Base-by-base conservation (phyloP, 805 yeast species). In the Hanseniaspora valbyensis region DNA sequence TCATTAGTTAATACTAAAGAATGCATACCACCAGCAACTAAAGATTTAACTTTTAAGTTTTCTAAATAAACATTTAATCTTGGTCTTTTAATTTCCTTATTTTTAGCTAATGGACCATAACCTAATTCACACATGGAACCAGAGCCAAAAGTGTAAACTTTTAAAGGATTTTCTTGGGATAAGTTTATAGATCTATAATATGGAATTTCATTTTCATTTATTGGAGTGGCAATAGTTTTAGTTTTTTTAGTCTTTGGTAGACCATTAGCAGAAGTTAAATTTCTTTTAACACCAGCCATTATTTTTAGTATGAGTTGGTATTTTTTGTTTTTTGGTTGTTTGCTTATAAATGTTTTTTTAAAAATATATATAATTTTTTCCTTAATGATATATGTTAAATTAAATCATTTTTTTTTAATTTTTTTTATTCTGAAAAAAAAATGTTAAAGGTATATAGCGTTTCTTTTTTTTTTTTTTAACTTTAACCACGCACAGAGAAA, bases 111-210 rank as follows among this genome's bases (percentile, higher is more conserved):
- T 9, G 97, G 97, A 1, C 98, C 99, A n/a, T 92, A 71, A 1
- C 99, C 99, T 26, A 92, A 72, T 64, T 92, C 98, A 70, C 96
- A 88, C 92, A 92, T 90, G 0, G 95, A 81, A 1, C 98, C 98
- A 1, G 94, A 77, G 37, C 99, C 99, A 83, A 95, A 92, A 33
- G 86, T 94, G 62, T 84, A 90, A 2, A 92, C 72, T 60, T 88
- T 92, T 49, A 90, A 67, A 19, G 76, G 73, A 24, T 69, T 54
- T 14, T 59, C 60, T 19, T 29, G 32, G 4, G 50, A 46, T n/a
- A 46, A 14, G 26, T 46, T 46, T 25, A 46, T 4, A 14, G 42
- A 26, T 46, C 50, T 46, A 34, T 46, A 46, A 21, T 46, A 46
- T 16, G 39, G 1, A 25, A 32, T 22, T 25, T 39, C 26, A 18